Conservation (phyloP, 2,329 filamentous ascomycete species). For the Arachnomyces sp. region DNA sequence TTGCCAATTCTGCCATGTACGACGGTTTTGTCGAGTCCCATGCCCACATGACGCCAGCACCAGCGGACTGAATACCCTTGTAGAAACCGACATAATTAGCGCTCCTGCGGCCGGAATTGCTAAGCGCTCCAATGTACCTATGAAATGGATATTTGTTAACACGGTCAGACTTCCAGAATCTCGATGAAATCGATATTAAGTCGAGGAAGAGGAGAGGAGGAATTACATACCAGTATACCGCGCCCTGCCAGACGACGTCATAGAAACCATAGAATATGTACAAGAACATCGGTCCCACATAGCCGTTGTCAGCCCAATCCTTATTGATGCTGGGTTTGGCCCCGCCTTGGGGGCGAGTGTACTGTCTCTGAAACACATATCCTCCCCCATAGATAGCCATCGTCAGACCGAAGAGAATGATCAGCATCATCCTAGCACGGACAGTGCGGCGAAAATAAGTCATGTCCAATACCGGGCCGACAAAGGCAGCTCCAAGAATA, state of each 20-base stretch:
- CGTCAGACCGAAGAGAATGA: conserved; percentile 54
- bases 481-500: conserved; percentile 58
- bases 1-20: conserved; percentile 61
- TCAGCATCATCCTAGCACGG: conserved; percentile 54
- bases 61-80: conserved; percentile 74
- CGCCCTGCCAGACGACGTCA: conserved; percentile 75
- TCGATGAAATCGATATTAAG: no score
- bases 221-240: conserved; percentile 64
- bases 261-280: conserved; percentile 60
- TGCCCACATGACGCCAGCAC: conserved; percentile 64
- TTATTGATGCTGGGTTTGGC: no score
- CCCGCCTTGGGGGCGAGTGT: no score
- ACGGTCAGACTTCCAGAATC: no score
- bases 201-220: conserved; percentile 2
- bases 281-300: conserved; percentile 15
- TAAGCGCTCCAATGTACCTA: conserved; percentile 80
- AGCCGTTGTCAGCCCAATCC: conserved; percentile 14
- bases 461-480: conserved; percentile 59
- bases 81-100: conserved; percentile 81
- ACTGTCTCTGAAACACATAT: no score
- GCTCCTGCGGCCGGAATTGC: conserved; percentile 76
- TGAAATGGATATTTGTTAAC: no score
- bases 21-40: no score
- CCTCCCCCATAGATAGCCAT: conserved; percentile 65
- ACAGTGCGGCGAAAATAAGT: conserved; percentile 47